Percentiles rank a stretch among this genome's conserved stretches.
Evolutionary conservation across 2,329 filamentous ascomycete species (phyloP).

Genomic region (Sporothrix brasiliensis): DNA sequence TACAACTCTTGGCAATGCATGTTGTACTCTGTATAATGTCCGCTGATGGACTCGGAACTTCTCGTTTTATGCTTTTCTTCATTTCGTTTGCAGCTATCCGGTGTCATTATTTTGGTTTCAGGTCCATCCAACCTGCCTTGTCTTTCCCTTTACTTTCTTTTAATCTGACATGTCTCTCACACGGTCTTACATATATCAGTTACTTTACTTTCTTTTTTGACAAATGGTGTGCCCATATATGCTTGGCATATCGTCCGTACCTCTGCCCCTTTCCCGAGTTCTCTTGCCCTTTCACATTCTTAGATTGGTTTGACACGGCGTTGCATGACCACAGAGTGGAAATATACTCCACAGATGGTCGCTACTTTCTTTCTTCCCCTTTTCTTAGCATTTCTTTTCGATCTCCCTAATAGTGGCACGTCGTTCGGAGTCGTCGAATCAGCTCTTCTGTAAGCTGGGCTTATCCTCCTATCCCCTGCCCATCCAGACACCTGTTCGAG

Average conservation of each 20-base stretch:
- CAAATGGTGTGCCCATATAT: background rate
- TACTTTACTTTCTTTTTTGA: constrained; percentile 3
- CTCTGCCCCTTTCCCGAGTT: background rate
- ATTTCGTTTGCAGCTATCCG: background rate
- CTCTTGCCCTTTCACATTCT: background rate
- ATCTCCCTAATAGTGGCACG: too few species aligned
- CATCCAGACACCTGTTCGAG: constrained; percentile 24
- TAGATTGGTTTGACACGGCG: background rate
- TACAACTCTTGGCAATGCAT: too few species aligned
- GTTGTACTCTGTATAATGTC: background rate
- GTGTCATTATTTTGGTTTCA: background rate
- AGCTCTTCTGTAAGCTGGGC: background rate
- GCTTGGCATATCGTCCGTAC: background rate
- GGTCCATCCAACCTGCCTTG: background rate
- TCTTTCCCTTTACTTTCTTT: background rate
- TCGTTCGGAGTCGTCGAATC: too few species aligned
- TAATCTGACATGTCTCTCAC: constrained; percentile 14
- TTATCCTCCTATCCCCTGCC: constrained; percentile 4
- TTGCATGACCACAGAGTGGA: background rate
- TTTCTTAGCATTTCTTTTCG: background rate
- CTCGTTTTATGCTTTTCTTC: background rate
- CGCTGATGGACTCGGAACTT: background rate
- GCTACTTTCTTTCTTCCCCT: background rate
- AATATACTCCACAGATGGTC: background rate
- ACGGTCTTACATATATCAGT: background rate